phyloP scores from a whole-genome alignment of 768 basidiomycete species.

The Fomitopsis pulvina region DNA sequence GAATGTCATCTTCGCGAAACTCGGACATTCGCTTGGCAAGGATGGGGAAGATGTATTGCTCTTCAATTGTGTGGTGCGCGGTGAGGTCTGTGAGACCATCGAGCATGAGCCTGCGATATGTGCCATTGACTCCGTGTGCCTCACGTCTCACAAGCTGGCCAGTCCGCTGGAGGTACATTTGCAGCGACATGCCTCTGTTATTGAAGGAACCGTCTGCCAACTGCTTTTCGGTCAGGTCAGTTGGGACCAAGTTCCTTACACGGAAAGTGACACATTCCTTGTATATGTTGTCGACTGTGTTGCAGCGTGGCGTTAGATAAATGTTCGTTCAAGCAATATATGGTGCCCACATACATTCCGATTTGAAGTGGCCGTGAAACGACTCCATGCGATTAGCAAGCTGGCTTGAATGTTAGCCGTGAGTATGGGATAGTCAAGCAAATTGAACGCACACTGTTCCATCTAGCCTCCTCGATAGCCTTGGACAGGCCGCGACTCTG shows the following conservation, averaged over 20 bases:
- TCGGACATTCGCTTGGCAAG: conserved; percentile 43
- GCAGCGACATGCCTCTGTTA: conserved; percentile 36
- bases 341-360: conserved; percentile 33
- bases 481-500: conserved; percentile 8
- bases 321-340: neutral
- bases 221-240: conserved; percentile 22
- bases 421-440: neutral
- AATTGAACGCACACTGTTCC: conserved; percentile 13
- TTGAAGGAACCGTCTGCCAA: conserved; percentile 47
- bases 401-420: neutral
- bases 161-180: conserved; percentile 34
- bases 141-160: conserved; percentile 37
- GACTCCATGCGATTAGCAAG: conserved; percentile 14
- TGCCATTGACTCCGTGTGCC: conserved; percentile 2
- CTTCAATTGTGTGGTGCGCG: conserved; percentile 51
- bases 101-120: neutral
- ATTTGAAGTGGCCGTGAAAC: conserved; percentile 35
- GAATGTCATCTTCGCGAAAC: conserved; percentile 38
- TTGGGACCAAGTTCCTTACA: neutral
- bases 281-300: neutral
- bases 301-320: neutral
- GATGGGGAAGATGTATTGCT: conserved; percentile 43
- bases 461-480: conserved; percentile 12
- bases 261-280: neutral
- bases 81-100: conserved; percentile 36